Percentiles rank a stretch among this genome's conserved stretches.
These are phyloP conservation scores for Solanum aculeatissimum DNA, from an alignment of 305 asterid genomes.

Conservation along the genomic window DNA sequence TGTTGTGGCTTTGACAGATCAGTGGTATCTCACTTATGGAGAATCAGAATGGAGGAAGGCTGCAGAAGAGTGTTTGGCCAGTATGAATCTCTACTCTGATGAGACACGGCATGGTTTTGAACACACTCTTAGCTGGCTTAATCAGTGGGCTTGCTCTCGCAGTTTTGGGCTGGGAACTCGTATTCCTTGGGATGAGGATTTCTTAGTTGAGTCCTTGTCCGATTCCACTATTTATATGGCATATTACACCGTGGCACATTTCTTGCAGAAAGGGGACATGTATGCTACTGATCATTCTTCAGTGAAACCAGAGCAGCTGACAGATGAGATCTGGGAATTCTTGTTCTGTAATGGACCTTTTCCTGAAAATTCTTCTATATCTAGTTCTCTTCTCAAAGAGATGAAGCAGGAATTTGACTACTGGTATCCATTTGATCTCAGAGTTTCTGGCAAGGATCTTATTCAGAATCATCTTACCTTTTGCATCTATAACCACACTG, in stretches of 20 bases:
- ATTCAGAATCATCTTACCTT: slow-evolving; percentile 91
- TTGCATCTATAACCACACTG: slow-evolving; percentile 76
- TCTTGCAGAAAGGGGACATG: slow-evolving; percentile 69
- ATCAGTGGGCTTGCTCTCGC: slow-evolving; percentile 95
- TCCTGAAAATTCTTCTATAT: slow-evolving; percentile 51
- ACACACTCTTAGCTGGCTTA: slow-evolving; percentile 93
- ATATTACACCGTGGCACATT: slow-evolving; percentile 77
- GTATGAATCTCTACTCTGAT: slow-evolving; percentile 77
- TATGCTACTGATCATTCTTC: slow-evolving; percentile 56
- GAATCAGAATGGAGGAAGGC: slow-evolving; percentile 70
- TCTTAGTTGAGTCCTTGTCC: slow-evolving; percentile 77
- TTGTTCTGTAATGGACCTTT: slow-evolving; percentile 57
- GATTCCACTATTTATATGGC: slow-evolving; percentile 96
- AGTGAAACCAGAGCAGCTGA: slow-evolving; percentile 67
- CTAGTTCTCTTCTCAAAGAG: slow-evolving; percentile 46
- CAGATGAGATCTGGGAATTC: slow-evolving; percentile 95
- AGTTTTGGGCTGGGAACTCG: slow-evolving; percentile 86
- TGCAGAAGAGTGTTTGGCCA: slow-evolving; percentile 79
- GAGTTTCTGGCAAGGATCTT: slow-evolving; percentile 98
- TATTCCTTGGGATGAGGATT: slow-evolving; percentile 93
- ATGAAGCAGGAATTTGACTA: slow-evolving; percentile 91
- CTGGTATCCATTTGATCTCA: slow-evolving; percentile 94
- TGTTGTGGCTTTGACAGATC: slow-evolving; percentile 92
- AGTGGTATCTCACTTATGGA: slow-evolving; percentile 87
- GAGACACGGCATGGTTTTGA: slow-evolving; percentile 78